Percentiles rank a stretch among this genome's conserved stretches.
Conservation (phyloP, 805 yeast genomes). For the Kodamaea restingae region DNA sequence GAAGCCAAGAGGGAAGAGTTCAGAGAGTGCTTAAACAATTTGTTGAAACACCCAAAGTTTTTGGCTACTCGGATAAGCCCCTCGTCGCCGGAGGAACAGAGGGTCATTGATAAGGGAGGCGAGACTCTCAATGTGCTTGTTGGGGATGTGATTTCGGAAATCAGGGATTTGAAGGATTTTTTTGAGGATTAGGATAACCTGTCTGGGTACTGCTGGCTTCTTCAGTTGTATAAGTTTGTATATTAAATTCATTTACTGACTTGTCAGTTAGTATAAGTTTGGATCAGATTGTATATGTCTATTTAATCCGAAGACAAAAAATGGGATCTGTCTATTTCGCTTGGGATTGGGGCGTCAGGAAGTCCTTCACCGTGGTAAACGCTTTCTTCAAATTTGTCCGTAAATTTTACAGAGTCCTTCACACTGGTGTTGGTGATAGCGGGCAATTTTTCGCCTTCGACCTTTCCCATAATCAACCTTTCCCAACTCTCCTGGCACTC, state of each 20-base stretch:
- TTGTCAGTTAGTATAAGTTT: no score
- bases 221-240: no score
- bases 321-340: slow-evolving; percentile 21
- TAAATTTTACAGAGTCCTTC: slow-evolving; percentile 24
- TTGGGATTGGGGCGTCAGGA: slow-evolving; percentile 36
- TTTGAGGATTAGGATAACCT: neutral
- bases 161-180: slow-evolving; percentile 49
- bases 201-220: no score
- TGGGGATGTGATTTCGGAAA: slow-evolving; percentile 44
- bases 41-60: slow-evolving; percentile 84
- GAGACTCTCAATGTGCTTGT: slow-evolving; percentile 30
- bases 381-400: slow-evolving; percentile 14
- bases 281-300: no score
- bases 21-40: slow-evolving; percentile 58
- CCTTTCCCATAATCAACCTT: slow-evolving; percentile 61
- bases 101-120: slow-evolving; percentile 48
- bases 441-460: slow-evolving; percentile 19
- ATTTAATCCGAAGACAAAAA: slow-evolving; percentile 7
- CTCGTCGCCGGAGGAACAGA: slow-evolving; percentile 61
- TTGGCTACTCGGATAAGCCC: slow-evolving; percentile 65
- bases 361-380: slow-evolving; percentile 15
- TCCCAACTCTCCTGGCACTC: slow-evolving; percentile 88
- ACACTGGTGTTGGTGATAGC: slow-evolving; percentile 37
- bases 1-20: slow-evolving; percentile 57
- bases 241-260: no score